Percentiles rank a stretch among this genome's conserved stretches.
phyloP scores from a whole-genome alignment of 208 protist species.

The Naegleria fowleri region DNA sequence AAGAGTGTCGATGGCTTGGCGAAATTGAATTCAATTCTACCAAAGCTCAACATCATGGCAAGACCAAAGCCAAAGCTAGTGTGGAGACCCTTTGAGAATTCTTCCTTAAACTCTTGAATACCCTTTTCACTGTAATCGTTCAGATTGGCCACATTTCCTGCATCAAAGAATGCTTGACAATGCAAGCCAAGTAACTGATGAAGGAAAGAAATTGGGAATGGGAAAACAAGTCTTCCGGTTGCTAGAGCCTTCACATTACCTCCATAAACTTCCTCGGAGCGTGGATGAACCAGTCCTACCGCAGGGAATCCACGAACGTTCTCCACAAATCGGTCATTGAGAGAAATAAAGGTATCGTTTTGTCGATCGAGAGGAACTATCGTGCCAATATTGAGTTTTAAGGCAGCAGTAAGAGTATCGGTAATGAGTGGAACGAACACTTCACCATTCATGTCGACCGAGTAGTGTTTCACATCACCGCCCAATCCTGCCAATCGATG shows the following conservation, averaged over 20 bases:
- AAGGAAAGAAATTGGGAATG: neutral
- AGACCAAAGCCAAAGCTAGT: neutral
- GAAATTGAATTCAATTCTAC: constrained; percentile 10
- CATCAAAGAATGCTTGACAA: neutral
- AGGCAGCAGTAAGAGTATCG: neutral
- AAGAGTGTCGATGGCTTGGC: neutral
- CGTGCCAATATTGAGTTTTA: neutral
- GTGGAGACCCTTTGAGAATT: neutral
- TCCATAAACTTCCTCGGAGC: neutral
- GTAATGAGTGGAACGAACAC: neutral
- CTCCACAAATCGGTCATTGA: neutral
- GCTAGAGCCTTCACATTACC: neutral
- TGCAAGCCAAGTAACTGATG: neutral
- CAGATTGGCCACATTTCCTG: neutral
- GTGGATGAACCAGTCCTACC: neutral
- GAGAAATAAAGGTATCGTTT: neutral
- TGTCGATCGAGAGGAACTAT: neutral
- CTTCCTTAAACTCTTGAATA: neutral
- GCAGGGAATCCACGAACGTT: neutral
- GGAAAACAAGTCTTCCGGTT: neutral
- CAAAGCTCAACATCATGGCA: neutral
- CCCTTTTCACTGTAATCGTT: neutral
- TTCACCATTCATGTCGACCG: neutral
- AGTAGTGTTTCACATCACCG: neutral
- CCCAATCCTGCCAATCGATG: neutral